Conservation (phyloP, 305 asterid genomes). For the Fraxinus velutina region DNA sequence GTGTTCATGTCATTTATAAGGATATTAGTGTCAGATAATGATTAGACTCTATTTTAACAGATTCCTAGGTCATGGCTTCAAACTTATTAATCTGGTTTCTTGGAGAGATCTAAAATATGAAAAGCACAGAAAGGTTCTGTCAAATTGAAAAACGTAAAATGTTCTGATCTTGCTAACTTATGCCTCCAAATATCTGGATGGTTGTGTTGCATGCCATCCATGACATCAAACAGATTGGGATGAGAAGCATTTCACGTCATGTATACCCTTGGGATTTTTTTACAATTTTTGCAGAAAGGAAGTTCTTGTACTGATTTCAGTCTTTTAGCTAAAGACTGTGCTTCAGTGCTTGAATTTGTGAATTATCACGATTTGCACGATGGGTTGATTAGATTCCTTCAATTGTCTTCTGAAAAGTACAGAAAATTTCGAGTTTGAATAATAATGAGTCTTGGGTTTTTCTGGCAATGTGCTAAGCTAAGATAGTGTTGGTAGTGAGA, state of each 20-base stretch:
- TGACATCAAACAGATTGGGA: neutral
- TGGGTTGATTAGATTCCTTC: neutral
- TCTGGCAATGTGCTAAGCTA: neutral
- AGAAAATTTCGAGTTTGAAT: neutral
- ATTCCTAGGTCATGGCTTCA: neutral
- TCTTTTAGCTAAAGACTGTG: neutral
- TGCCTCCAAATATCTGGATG: neutral
- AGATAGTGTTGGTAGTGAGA: neutral
- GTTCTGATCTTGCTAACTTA: neutral
- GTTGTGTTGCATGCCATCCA: neutral
- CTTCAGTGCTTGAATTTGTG: neutral
- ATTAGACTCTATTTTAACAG: neutral
- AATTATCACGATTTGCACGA: neutral
- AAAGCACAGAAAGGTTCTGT: neutral
- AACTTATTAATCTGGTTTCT: neutral
- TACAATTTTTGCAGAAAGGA: neutral
- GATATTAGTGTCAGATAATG: neutral
- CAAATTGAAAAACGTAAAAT: neutral
- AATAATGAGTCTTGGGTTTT: neutral
- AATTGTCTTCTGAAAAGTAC: neutral
- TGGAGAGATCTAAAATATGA: neutral
- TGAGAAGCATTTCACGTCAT: neutral
- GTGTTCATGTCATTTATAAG: neutral
- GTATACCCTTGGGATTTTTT: neutral
- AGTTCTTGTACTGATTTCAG: neutral